A percentile compares a stretch with the other conserved stretches of the same genome.
These are phyloP conservation scores for Phanerochaete sordida DNA, from an alignment of 768 basidiomycete genomes.

Conservation along the genomic window DNA sequence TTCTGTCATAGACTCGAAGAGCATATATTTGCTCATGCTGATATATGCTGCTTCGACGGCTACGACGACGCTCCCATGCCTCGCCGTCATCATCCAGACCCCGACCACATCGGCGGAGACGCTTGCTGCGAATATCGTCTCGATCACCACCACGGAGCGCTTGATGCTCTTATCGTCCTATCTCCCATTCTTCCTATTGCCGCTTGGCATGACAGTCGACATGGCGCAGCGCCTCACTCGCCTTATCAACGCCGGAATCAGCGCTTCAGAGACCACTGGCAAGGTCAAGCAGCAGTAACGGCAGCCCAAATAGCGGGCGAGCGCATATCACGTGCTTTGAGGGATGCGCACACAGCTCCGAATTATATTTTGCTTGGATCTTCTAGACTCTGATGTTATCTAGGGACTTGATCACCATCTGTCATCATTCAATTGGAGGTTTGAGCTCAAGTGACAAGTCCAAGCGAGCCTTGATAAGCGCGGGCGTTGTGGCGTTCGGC, in stretches of 20 bases:
- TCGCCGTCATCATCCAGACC: conserved; percentile 54
- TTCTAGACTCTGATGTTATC: no score
- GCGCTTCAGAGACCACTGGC: not conserved
- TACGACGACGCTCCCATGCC: conserved; percentile 74
- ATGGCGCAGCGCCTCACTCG: conserved; percentile 43
- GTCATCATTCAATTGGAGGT: no score
- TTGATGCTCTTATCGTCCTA: conserved; percentile 63
- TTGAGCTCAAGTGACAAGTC: no score
- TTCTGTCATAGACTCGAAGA: conserved; percentile 39
- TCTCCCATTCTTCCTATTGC: conserved; percentile 71
- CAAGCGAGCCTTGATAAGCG: no score
- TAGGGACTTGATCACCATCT: no score
- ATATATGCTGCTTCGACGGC: conserved; percentile 75
- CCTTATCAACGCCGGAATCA: conserved; percentile 12
- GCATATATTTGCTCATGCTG: conserved; percentile 60
- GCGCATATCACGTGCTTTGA: no score
- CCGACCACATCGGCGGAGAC: conserved; percentile 38
- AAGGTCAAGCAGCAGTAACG: not conserved
- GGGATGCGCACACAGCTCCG: no score
- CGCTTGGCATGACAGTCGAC: conserved; percentile 69
- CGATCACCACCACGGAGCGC: conserved; percentile 50
- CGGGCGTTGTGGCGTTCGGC: no score
- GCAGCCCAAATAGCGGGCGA: no score
- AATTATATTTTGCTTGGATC: no score
- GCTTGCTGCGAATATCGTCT: conserved; percentile 27